phyloP scores from a whole-genome alignment of 208 protist genomes.

The Herpetomonas muscarum region DNA sequence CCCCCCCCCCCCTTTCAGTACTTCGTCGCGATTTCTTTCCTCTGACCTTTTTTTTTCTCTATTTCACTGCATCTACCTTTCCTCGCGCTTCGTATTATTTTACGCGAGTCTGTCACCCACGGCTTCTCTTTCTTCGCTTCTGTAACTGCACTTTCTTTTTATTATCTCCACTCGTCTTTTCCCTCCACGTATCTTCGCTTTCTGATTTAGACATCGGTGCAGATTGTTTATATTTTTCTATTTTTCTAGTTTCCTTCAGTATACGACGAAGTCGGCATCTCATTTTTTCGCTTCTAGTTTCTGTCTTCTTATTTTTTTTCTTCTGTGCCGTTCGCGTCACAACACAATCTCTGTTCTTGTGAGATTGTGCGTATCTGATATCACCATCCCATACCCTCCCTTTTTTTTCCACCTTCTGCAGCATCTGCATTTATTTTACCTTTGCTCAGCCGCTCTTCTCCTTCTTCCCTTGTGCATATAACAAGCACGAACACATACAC shows the following conservation, averaged over 20 bases:
- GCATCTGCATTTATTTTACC: no score
- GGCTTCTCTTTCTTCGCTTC: background rate
- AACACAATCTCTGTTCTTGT: background rate
- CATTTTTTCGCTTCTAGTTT: no score
- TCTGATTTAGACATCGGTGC: background rate
- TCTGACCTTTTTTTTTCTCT: no score
- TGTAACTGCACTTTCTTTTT: constrained; percentile 4
- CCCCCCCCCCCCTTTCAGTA: no score
- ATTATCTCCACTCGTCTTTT: constrained; percentile 10
- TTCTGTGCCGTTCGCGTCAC: background rate
- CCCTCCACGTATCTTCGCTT: background rate
- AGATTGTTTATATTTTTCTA: constrained; percentile 1
- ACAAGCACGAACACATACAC: no score
- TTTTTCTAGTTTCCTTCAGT: background rate
- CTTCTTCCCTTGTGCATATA: no score
- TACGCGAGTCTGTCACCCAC: constrained; percentile 1
- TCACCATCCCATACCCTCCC: background rate
- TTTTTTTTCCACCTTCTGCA: background rate
- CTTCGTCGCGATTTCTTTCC: no score
- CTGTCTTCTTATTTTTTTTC: constrained; percentile 8
- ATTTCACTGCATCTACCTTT: no score
- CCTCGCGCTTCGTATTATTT: no score
- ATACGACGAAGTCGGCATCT: no score
- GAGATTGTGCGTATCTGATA: background rate
- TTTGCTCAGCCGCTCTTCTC: no score